Conservation (phyloP, 768 basidiomycete genomes). For the Cubamyces sp. region DNA sequence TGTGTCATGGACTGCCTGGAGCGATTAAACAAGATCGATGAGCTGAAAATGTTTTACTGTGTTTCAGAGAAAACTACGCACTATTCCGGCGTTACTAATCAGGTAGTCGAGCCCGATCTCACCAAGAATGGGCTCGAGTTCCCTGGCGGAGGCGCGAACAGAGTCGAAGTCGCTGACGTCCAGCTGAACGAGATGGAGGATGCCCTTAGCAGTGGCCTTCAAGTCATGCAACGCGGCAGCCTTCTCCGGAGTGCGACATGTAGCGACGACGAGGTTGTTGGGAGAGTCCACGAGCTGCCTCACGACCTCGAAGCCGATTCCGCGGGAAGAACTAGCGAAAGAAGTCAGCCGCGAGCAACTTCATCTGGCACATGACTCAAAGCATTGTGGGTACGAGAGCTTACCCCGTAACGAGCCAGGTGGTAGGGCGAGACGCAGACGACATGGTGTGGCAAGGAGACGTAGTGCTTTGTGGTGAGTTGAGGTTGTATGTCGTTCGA, state of each 20-base stretch:
- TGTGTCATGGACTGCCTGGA: slow-evolving; percentile 28
- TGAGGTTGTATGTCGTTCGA: not conserved
- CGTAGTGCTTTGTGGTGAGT: not conserved
- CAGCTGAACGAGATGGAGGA: slow-evolving; percentile 38
- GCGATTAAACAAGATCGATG: not conserved
- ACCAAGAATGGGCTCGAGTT: slow-evolving; percentile 34
- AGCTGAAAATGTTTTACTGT: slow-evolving; percentile 1
- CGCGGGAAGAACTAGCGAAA: slow-evolving; percentile 32
- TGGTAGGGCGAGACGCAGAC: not conserved
- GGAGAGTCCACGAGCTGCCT: slow-evolving; percentile 29
- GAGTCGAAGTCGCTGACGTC: slow-evolving; percentile 35
- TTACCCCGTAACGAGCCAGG: slow-evolving; percentile 11
- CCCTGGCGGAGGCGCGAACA: slow-evolving; percentile 31
- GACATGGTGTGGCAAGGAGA: not conserved
- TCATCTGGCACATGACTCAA: not conserved
- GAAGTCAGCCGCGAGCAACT: not conserved
- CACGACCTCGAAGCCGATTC: slow-evolving; percentile 36
- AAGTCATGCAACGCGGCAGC: slow-evolving; percentile 31
- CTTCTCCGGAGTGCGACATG: slow-evolving; percentile 33
- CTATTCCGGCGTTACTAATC: slow-evolving; percentile 44
- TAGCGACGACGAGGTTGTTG: slow-evolving; percentile 35
- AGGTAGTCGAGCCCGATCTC: slow-evolving; percentile 42
- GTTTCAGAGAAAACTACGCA: slow-evolving; percentile 26
- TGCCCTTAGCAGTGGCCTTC: slow-evolving; percentile 29
- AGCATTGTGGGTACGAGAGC: not conserved